Evolutionary conservation across 768 basidiomycete species (phyloP), one percentile per base, ranked within the genome.

Genomic region (Termitomyces sp.): DNA sequence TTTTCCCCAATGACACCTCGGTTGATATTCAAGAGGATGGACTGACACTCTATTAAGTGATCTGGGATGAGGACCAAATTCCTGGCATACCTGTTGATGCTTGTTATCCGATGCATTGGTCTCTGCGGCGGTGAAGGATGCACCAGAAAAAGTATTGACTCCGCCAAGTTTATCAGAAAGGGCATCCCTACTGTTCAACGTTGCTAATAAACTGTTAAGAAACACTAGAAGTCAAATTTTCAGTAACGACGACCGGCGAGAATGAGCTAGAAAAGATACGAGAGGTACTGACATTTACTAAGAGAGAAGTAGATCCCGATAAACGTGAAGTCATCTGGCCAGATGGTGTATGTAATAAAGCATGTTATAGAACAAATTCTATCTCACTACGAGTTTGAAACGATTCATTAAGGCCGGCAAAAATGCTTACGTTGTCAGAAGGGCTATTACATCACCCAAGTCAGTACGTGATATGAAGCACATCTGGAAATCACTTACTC

Each of bases 311-410:
- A 79, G 48, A 80, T 71, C 3, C 69, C 77, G 50, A 80, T 69
- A 66, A 78, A 81, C 8, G 74, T 70, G 61, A 76, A 77, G 32
- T 76, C 74, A 14, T 67, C 53, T 5, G 80, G 80, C 79, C 80
- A 80, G 14, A 73, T 62, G 6, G 70, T 62, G 60, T 76, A 79
- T 16, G 70, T 78, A 58, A 70, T 61, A 27, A 71, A 67, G 54
- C 66, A 70, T 6, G 64, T 64, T 19, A 42, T 65, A 53, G 65
- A 73, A 63, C 59, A 76, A 9, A 64, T 65, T 66, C 64, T 63
- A 21, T 28, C 11, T 16, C 34, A 52, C 16, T 10, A 2, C 37
- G n/a, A 27, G 37, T 5, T 17, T n/a, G 39, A 3, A 16, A 5
- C 23, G 30, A 8, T 4, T n/a, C 34, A 23, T 9, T 12, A 25